Percentiles rank a stretch among this genome's conserved stretches.
Conservation (phyloP, 768 basidiomycete species). For the Sporobolomyces pararoseus region DNA sequence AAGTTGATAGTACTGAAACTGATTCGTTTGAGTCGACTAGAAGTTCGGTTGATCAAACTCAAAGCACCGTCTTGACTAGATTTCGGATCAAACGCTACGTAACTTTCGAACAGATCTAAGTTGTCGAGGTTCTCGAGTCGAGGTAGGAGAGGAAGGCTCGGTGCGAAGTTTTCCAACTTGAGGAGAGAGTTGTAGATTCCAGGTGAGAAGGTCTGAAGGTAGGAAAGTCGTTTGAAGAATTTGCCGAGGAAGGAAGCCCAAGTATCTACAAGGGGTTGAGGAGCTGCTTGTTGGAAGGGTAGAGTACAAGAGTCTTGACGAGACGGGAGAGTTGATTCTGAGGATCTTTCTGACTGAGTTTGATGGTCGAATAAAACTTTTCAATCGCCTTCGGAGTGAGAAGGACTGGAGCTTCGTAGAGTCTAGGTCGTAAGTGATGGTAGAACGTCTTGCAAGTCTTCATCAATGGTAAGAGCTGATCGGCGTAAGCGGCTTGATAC, state of each 20-base stretch:
- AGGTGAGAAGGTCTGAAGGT: background rate
- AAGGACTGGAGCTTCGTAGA: background rate
- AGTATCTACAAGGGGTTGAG: background rate
- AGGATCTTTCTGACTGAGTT: background rate
- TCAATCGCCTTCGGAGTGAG: background rate
- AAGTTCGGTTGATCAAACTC: background rate
- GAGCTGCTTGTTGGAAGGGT: background rate
- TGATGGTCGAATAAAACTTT: background rate
- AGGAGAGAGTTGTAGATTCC: background rate
- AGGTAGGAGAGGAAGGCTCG: background rate
- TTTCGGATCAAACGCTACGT: background rate
- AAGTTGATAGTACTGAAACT: conserved; percentile 11
- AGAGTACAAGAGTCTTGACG: background rate
- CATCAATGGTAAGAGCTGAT: background rate
- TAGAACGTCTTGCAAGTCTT: conserved; percentile 9
- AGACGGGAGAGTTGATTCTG: background rate
- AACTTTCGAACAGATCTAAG: background rate
- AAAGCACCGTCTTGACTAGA: background rate
- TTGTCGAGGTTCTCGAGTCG: conserved; percentile 5
- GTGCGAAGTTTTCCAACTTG: background rate
- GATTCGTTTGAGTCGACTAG: background rate
- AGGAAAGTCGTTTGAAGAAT: background rate
- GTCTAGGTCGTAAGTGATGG: background rate
- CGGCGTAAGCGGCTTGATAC: background rate
- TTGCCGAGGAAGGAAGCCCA: background rate